Evolutionary conservation across 2,329 filamentous ascomycete species (phyloP).

Genomic region (Dothidotthia symphoricarpi): DNA sequence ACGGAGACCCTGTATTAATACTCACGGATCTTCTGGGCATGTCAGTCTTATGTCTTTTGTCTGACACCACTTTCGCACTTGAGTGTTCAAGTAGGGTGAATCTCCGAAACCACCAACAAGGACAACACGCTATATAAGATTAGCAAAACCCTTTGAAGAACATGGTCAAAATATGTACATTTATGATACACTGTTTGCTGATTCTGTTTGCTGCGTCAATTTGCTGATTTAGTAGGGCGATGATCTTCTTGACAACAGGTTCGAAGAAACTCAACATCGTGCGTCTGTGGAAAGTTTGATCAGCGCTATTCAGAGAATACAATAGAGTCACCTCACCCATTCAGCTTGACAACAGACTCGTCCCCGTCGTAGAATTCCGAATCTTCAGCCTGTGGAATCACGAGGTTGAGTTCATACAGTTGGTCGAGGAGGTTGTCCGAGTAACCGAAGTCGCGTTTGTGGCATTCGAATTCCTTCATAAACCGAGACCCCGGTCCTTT

Average conservation of each 20-base stretch:
- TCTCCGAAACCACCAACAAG: conserved; percentile 1
- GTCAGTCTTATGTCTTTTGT: background rate
- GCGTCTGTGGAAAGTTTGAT: background rate
- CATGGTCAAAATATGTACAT: too few relatives aligned
- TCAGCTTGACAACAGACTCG: background rate
- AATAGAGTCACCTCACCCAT: too few relatives aligned
- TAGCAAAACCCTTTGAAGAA: too few relatives aligned
- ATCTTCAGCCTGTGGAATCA: background rate
- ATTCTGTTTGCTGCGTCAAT: background rate
- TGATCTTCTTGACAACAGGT: background rate
- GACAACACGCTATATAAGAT: background rate
- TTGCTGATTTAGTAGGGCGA: background rate
- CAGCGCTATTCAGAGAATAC: background rate
- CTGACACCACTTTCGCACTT: too few relatives aligned
- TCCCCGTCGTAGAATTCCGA: background rate
- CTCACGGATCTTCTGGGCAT: background rate
- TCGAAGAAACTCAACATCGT: background rate
- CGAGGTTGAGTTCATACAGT: background rate
- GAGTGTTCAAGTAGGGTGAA: background rate
- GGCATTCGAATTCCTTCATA: conserved; percentile 37
- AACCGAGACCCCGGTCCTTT: conserved; percentile 34
- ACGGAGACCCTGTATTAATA: background rate
- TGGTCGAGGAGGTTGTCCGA: background rate
- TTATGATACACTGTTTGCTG: too few relatives aligned
- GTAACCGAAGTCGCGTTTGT: conserved; percentile 32